phyloP scores from a whole-genome alignment of 805 yeast genomes.

The Wickerhamomyces strasburgensis region DNA sequence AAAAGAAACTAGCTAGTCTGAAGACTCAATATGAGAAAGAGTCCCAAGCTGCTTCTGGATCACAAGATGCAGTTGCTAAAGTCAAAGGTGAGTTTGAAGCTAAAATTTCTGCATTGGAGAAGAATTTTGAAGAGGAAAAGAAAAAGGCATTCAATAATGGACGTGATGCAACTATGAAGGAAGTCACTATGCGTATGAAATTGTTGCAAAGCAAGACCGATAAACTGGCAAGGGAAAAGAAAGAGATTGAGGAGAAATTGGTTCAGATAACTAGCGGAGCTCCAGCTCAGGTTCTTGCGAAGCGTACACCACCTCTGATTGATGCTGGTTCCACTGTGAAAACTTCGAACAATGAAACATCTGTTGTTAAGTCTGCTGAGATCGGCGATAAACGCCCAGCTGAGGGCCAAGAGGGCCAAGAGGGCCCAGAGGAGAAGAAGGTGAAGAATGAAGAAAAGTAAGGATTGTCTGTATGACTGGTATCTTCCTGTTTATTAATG shows the following conservation, averaged over 20 bases:
- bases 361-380: slow-evolving; percentile 6
- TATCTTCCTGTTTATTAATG: too few species aligned
- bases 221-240: slow-evolving; percentile 32
- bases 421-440: slow-evolving; percentile 29
- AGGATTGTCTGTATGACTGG: neutral
- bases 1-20: slow-evolving; percentile 25
- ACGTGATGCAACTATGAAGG: slow-evolving; percentile 24
- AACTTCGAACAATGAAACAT: slow-evolving; percentile 8
- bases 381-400: slow-evolving; percentile 22
- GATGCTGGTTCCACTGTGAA: neutral
- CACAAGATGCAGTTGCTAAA: slow-evolving; percentile 7
- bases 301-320: neutral
- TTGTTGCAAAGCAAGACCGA: slow-evolving; percentile 39
- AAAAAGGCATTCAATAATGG: slow-evolving; percentile 19
- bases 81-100: slow-evolving; percentile 26
- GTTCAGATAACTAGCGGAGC: too few species aligned
- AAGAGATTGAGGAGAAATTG: slow-evolving; percentile 26
- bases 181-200: slow-evolving; percentile 34
- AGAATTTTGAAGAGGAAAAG: slow-evolving; percentile 23
- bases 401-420: slow-evolving; percentile 18
- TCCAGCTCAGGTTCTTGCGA: too few species aligned
- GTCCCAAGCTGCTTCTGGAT: neutral
- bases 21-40: neutral
- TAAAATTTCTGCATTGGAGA: slow-evolving; percentile 27
- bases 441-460: slow-evolving; percentile 11